Conservation (phyloP, 2,329 filamentous ascomycete species). For the Paecilomyces formosus region DNA sequence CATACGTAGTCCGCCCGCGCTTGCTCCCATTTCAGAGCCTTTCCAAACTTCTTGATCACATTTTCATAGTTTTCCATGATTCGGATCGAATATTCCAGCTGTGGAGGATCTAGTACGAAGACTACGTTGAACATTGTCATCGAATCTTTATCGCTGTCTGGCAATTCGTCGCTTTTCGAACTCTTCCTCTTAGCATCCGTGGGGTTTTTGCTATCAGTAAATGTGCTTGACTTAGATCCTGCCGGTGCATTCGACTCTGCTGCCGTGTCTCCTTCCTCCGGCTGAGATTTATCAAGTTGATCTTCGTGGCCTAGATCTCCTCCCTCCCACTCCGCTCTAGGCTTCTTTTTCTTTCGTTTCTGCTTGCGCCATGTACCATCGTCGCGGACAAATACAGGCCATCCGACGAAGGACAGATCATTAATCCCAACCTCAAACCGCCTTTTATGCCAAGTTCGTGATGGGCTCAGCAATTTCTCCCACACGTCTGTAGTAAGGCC, state of each 20-base stretch:
- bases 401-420: slow-evolving; percentile 71
- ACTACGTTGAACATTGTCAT: slow-evolving; percentile 99
- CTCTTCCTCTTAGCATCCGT: slow-evolving; percentile 14
- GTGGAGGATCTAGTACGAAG: slow-evolving; percentile 77
- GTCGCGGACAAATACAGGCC: slow-evolving; percentile 73
- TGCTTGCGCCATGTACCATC: slow-evolving; percentile 70
- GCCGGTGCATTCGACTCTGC: slow-evolving; percentile 19
- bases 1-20: slow-evolving; percentile 84
- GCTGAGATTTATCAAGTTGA: slow-evolving; percentile 23
- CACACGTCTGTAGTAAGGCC: slow-evolving; percentile 70
- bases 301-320: slow-evolving; percentile 29
- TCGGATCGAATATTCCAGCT: slow-evolving; percentile 63
- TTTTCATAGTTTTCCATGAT: slow-evolving; percentile 80
- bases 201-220: slow-evolving; percentile 17
- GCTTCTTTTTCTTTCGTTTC: slow-evolving; percentile 40
- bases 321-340: slow-evolving; percentile 21
- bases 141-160: slow-evolving; percentile 43
- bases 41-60: slow-evolving; percentile 86
- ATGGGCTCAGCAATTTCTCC: slow-evolving; percentile 71
- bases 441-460: slow-evolving; percentile 68
- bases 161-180: slow-evolving; percentile 13
- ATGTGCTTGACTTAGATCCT: slow-evolving; percentile 15
- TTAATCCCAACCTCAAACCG: slow-evolving; percentile 77
- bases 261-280: slow-evolving; percentile 18
- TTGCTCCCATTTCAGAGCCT: slow-evolving; percentile 87